A percentile compares a stretch with the other conserved stretches of the same genome.
Evolutionary conservation across 2,329 filamentous ascomycete genomes (phyloP).

Genomic region (Lasiodiplodia sp.): DNA sequence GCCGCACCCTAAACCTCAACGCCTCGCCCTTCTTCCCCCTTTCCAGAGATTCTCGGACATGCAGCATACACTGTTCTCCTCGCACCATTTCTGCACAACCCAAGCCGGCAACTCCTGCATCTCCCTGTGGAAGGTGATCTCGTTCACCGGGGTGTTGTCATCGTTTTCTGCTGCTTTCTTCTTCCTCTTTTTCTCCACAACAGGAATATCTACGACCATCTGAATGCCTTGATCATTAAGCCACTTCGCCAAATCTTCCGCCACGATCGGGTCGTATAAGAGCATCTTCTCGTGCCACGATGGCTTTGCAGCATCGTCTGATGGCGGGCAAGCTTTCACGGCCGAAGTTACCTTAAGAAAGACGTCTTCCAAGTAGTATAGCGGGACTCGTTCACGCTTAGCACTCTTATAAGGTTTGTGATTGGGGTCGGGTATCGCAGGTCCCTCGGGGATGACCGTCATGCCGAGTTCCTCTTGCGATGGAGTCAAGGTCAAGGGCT

Average conservation of each 20-base stretch:
- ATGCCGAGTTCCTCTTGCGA: constrained; percentile 2
- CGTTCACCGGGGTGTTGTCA: constrained; percentile 65
- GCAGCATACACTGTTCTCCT: constrained; percentile 82
- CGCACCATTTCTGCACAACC: constrained; percentile 87
- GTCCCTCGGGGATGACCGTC: not conserved
- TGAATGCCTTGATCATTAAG: constrained; percentile 63
- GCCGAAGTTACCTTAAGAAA: constrained; percentile 57
- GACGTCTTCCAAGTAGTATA: constrained; percentile 37
- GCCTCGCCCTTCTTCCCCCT: not conserved
- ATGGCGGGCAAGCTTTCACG: constrained; percentile 54
- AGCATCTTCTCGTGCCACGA: constrained; percentile 94
- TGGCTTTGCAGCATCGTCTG: constrained; percentile 50
- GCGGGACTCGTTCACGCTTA: not conserved
- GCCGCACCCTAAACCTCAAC: not conserved
- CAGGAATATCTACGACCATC: constrained; percentile 62
- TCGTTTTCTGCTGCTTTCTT: constrained; percentile 4
- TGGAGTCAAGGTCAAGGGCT: constrained; percentile 34
- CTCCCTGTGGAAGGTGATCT: constrained; percentile 35
- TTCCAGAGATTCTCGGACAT: constrained; percentile 62
- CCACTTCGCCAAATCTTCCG: constrained; percentile 86
- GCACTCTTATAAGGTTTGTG: not conserved
- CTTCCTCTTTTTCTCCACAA: constrained; percentile 15
- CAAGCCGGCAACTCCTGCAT: constrained; percentile 46
- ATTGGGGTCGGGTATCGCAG: not conserved
- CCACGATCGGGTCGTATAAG: constrained; percentile 86